A percentile compares a stretch with the other conserved stretches of the same genome.
These are phyloP conservation scores for Aspergillus sojae DNA, from an alignment of 2,329 filamentous ascomycete species.

Conservation along the genomic window DNA sequence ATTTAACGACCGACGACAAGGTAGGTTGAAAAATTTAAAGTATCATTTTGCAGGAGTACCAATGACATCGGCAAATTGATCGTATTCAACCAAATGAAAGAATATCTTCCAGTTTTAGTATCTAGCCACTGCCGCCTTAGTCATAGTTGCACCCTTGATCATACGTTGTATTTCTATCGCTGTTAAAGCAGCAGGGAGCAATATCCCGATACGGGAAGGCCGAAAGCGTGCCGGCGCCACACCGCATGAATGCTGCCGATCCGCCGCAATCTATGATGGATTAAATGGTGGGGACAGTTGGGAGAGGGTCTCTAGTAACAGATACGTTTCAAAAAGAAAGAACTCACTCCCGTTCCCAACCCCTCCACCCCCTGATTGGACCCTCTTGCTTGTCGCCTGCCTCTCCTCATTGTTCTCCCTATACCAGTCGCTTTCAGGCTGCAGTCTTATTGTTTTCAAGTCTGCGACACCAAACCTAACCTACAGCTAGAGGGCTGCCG, in stretches of 20 bases:
- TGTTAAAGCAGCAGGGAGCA: not conserved
- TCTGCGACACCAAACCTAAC: constrained; percentile 16
- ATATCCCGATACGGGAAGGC: not conserved
- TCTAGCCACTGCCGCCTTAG: constrained; percentile 1
- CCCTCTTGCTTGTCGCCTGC: constrained; percentile 3
- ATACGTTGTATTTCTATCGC: not conserved
- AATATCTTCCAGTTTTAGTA: not conserved
- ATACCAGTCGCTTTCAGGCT: constrained; percentile 1
- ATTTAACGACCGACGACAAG: not conserved
- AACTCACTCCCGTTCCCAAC: constrained; percentile 2
- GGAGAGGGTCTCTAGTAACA: constrained; percentile 14
- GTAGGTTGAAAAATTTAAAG: not conserved
- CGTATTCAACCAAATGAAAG: not conserved
- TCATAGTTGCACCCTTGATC: not conserved
- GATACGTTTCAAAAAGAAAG: constrained; percentile 29
- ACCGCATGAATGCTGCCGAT: constrained; percentile 7
- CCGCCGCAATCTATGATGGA: constrained; percentile 9
- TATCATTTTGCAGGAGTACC: not conserved
- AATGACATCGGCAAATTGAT: not conserved
- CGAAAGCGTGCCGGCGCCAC: not conserved
- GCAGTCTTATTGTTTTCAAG: constrained; percentile 13
- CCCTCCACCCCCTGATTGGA: constrained; percentile 6
- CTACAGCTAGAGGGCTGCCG: constrained; percentile 33
- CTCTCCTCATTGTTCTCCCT: not conserved
- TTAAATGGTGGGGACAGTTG: constrained; percentile 21